These are phyloP conservation scores for Hanseniaspora meyeri DNA, from an alignment of 805 yeast species.

Conservation along the genomic window DNA sequence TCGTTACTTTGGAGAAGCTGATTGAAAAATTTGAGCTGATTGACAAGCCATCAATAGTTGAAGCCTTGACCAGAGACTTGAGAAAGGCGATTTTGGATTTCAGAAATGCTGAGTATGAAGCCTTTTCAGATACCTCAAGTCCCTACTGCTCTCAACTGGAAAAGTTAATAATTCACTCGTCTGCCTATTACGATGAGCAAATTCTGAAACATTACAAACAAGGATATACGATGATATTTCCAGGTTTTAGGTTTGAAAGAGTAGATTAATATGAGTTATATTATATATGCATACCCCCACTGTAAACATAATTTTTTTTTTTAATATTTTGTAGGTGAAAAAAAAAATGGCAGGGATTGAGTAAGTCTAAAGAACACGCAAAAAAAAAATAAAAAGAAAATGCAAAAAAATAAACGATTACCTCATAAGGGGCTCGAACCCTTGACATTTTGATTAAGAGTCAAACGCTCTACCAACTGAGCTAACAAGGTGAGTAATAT, in stretches of 20 bases:
- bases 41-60: neutral
- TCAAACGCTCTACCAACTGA: constrained; percentile 4
- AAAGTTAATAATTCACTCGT: neutral
- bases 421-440: constrained; percentile 5
- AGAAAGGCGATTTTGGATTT: neutral
- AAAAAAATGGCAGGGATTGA: too few species aligned
- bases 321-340: neutral
- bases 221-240: neutral
- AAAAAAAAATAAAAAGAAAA: neutral
- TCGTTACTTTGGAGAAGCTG: neutral
- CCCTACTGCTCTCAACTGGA: neutral
- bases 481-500: constrained; percentile 1
- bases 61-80: neutral
- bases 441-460: constrained; percentile 3
- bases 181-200: neutral
- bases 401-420: neutral
- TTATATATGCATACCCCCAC: neutral
- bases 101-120: neutral
- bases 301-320: neutral
- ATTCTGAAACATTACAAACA: neutral
- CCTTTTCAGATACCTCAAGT: neutral
- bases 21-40: neutral
- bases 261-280: neutral
- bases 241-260: neutral
- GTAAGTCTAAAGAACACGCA: too few species aligned